Base-by-base conservation (phyloP, 2,329 filamentous ascomycete genomes). In the Thermothelomyces thermophilus region DNA sequence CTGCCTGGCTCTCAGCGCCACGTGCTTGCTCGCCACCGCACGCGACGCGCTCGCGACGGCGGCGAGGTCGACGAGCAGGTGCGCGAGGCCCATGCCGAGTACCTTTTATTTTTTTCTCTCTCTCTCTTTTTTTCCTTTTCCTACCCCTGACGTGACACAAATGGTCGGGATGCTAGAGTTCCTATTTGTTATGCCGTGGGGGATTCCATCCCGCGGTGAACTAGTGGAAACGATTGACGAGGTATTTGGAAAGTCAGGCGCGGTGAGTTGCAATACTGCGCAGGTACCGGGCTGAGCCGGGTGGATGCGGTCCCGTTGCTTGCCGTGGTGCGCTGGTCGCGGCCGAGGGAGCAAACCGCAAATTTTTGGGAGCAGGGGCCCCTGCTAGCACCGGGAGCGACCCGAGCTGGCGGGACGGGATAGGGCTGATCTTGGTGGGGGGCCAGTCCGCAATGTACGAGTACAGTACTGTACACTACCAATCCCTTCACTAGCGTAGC, bases 31-130 rank as follows among this genome's bases (percentile, higher is more conserved):
- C 42, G 83, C 84, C 53, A 90, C 76, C 30, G 78, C 78, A 52
- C 82, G 79, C 44, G 85, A 84, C 63, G 82, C 86, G 71, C 77
- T 81, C 66, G 85, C 74, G 56, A 90, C 73, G 53, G 83, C 79
- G 58, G 83, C 80, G 60, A 86, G 72, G 70, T 90, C 87, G 64
- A 90, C 72, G 55, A 74, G 70, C 63, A 75, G 80, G 70, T 79
- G 83, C 70, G 77, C 79, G 75, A 81, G 71, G 66, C 77, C 71
- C 79, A 82, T 82, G 17, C 34, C 19, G n/a, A 13, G 14, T 28
- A 9, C 14, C 8, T 31, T 17, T 17, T 24, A 3, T n/a, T 41
- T 28, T 17, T 19, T 17, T 17, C 3, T 13, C 10, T 17, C 28
- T 28, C 17, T 17, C 13, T 11, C n/a, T n/a, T n/a, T 5, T 11